Evolutionary conservation across 73 alveolate genomes (phyloP).

Genomic region (Tetrahymena borealis): DNA sequence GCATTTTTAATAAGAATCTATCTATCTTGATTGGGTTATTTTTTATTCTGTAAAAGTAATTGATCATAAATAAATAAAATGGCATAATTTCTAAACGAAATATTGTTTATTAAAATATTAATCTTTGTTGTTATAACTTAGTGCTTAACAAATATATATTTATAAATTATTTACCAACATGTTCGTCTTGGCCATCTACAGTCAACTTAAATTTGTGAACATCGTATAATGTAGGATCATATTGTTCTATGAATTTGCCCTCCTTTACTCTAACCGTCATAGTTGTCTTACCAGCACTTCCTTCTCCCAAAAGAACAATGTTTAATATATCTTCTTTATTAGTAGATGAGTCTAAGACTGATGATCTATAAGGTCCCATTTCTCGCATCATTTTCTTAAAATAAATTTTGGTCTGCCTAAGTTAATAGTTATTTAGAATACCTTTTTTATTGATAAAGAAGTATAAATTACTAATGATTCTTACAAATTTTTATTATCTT

Average conservation of each 20-base stretch:
- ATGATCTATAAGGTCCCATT: neutral
- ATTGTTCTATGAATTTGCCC: neutral
- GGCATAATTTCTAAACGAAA: too few relatives aligned
- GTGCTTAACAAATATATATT: neutral
- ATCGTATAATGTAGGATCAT: neutral
- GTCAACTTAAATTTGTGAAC: neutral
- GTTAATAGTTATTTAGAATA: too few relatives aligned
- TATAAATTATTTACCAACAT: neutral
- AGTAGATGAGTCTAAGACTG: neutral
- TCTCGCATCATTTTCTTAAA: neutral
- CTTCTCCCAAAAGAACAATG: neutral
- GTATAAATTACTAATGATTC: too few relatives aligned
- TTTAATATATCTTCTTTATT: neutral
- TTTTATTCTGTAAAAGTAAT: too few relatives aligned
- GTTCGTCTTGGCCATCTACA: neutral
- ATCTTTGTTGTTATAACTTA: neutral
- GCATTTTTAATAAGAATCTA: too few relatives aligned
- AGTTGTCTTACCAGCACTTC: neutral
- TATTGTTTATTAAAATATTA: too few relatives aligned
- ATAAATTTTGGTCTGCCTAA: neutral
- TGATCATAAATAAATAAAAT: too few relatives aligned
- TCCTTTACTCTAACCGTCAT: neutral
- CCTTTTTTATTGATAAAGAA: too few relatives aligned
- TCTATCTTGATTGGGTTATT: too few relatives aligned
- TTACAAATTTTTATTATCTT: too few relatives aligned